Percentiles rank a stretch among this genome's conserved stretches.
Conservation (phyloP, 345 rosid genomes). For the Acer negundo region DNA sequence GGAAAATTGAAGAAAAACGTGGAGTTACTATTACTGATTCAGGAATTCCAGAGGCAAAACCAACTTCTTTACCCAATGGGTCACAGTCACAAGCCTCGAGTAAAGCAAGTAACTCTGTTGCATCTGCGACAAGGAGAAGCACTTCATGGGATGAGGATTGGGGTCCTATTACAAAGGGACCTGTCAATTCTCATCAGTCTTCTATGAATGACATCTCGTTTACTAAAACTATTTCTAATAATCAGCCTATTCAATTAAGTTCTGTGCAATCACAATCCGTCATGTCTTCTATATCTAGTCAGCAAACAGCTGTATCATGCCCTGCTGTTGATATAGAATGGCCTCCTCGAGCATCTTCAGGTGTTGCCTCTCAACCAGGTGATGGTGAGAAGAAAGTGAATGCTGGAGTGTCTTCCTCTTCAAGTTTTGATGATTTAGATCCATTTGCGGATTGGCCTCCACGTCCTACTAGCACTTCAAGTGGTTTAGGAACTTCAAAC, state of each 20-base stretch:
- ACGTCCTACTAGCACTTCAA: conserved; percentile 42
- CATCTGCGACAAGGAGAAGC: conserved; percentile 49
- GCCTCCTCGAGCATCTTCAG: conserved; percentile 73
- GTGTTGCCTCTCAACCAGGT: conserved; percentile 28
- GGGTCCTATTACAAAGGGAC: conserved; percentile 55
- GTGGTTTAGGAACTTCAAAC: conserved; percentile 36
- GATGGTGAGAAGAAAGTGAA: conserved; percentile 42
- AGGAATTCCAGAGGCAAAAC: conserved; percentile 58
- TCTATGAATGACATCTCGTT: conserved; percentile 20
- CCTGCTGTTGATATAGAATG: conserved; percentile 83
- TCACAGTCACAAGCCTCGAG: conserved; percentile 46
- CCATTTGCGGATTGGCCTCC: conserved; percentile 98
- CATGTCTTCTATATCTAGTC: conserved; percentile 39
- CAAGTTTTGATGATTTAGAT: conserved; percentile 68
- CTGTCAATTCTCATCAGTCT: conserved; percentile 31
- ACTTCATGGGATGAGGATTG: conserved; percentile 92
- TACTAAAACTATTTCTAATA: conserved; percentile 26
- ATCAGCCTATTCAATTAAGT: conserved; percentile 40
- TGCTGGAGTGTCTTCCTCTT: conserved; percentile 41
- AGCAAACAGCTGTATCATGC: conserved; percentile 53
- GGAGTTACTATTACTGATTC: conserved; percentile 70
- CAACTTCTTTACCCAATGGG: conserved; percentile 45
- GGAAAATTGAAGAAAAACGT: conserved; percentile 85
- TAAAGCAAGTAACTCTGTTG: conserved; percentile 48
- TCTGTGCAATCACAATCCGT: conserved; percentile 42